Evolutionary conservation across 371 early-diverging fungal genomes (phyloP).

Genomic region (Encephalitozoon cuniculi): DNA sequence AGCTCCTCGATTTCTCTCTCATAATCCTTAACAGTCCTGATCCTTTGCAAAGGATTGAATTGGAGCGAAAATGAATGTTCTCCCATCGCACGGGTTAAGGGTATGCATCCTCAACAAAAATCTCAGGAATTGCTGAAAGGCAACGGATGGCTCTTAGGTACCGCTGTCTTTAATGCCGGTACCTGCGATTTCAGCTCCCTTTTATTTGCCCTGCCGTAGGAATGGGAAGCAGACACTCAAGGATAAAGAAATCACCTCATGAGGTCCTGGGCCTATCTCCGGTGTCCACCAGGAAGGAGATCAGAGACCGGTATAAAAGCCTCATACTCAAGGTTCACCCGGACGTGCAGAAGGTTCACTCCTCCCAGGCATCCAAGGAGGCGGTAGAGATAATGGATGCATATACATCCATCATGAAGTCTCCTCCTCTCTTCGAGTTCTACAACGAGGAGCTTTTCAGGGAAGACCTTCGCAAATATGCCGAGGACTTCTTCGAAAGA

Average conservation of each 20-base stretch:
- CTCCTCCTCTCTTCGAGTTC: not conserved
- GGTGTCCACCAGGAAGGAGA: not conserved
- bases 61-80: slow-evolving; percentile 50
- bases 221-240: not conserved
- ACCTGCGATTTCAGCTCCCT: not conserved
- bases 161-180: not conserved
- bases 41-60: slow-evolving; percentile 49
- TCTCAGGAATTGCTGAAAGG: not conserved
- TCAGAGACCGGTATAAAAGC: not conserved
- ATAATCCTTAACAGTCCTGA: slow-evolving; percentile 55
- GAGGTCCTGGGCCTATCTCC: not conserved
- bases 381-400: not conserved
- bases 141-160: not conserved
- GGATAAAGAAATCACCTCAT: not conserved
- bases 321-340: not conserved
- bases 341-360: not conserved
- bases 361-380: not conserved
- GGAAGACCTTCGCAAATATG: slow-evolving; percentile 4
- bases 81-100: slow-evolving; percentile 29
- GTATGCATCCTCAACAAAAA: not conserved
- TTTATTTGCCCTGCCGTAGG: not conserved
- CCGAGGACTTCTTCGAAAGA: slow-evolving; percentile 24
- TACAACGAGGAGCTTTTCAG: not conserved
- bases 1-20: slow-evolving; percentile 49
- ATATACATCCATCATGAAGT: not conserved